Evolutionary conservation across 176 grass and related monocot species (phyloP).

Genomic region (Paspalum notatum): DNA sequence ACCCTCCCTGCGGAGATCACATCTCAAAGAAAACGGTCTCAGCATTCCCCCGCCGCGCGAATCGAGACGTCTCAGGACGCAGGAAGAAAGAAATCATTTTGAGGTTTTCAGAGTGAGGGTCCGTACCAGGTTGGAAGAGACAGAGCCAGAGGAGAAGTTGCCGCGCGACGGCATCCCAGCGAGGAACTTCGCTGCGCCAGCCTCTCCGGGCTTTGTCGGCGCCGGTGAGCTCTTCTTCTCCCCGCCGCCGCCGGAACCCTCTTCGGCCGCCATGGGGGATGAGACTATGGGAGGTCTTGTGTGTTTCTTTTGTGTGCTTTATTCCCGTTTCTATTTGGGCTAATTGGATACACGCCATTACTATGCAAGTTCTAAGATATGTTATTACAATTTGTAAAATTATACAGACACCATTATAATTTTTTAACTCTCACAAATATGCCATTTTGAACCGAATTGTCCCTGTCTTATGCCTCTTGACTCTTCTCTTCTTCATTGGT

Average conservation of each 20-base stretch:
- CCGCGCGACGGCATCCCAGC: conserved; percentile 45
- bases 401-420: no score
- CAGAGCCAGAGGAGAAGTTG: conserved; percentile 49
- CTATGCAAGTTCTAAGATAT: no score
- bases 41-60: conserved; percentile 1
- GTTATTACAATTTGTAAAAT: no score
- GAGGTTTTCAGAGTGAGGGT: conserved; percentile 1
- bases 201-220: not conserved
- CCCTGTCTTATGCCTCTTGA: no score
- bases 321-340: not conserved
- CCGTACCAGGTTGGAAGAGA: conserved; percentile 51
- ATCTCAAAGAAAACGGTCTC: not conserved
- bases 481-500: no score
- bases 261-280: conserved; percentile 38
- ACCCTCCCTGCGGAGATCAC: conserved; percentile 48
- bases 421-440: no score
- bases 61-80: not conserved
- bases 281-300: not conserved
- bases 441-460: no score
- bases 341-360: no score
- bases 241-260: conserved; percentile 39
- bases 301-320: not conserved
- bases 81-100: conserved; percentile 2
- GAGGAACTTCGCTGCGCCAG: conserved; percentile 46
- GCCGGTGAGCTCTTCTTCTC: conserved; percentile 25